Base-by-base conservation (phyloP, 306 rosid genomes). In the Trifolium repens region DNA sequence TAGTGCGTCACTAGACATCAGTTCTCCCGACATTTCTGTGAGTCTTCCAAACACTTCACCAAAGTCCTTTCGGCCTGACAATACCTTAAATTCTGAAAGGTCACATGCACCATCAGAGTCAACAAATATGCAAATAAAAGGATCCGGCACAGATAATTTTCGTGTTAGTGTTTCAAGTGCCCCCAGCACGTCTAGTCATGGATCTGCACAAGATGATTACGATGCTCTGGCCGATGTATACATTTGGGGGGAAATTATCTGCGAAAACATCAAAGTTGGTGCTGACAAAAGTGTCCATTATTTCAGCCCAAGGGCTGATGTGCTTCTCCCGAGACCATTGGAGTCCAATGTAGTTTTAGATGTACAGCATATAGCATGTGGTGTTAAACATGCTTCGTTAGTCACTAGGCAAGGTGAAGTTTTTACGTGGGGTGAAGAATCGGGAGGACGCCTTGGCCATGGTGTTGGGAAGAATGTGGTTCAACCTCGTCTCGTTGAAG, bases 391-490 rank as follows among this genome's bases (percentile, higher is more conserved):
- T 82, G 91, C 96, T 69, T 89, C 97, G 50, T 75, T 96, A 53
- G 98, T 96, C 76, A 96, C 96, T 3, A 87, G 99, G 85, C 99
- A 96, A 85, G 99, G 98, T 79, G 99, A 90, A 80, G 79, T 92
- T 68, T 96, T 90, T 79, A 90, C 99, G 32, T 96, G 99, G 99
- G 99, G 99, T 9, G 99, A 96, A 86, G 99, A 92, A 89, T 96
- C 97, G 40, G 98, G 99, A 73, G 99, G 99, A 76, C 89, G 96
- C 74, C 99, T 96, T 39, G 99, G 99, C 62, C 99, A 96, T 81
- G 99, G 99, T 65, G 96, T 89, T 69, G 96, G 91, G 75, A 96
- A 84, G 81, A 90, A 96, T 85, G 85, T 89, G 71, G 83, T 81
- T 78, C 99, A 90, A 82, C 99, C 99, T 68, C 77, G 84, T 77